Percentiles rank a stretch among this genome's conserved stretches.
phyloP scores from a whole-genome alignment of 2,329 filamentous ascomycete species.

The Didymosphaeria variabile region DNA sequence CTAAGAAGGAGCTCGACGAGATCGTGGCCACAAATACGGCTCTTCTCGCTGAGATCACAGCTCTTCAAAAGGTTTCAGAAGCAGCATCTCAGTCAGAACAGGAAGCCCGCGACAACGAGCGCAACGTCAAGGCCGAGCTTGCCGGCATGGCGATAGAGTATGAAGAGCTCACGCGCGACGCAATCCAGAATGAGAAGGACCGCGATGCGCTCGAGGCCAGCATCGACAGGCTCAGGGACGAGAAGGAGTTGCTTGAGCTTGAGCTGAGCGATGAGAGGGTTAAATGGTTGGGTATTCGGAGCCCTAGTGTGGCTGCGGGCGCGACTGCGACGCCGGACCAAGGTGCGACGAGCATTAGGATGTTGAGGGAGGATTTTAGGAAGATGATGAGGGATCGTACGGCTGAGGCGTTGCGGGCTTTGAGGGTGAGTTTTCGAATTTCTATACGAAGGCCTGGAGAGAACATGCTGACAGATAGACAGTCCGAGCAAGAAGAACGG shows the following conservation, averaged over 20 bases:
- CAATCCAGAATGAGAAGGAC: constrained; percentile 76
- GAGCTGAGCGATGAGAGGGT: constrained; percentile 74
- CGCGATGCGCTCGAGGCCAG: constrained; percentile 69
- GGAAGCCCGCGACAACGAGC: constrained; percentile 49
- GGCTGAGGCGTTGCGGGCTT: constrained; percentile 69
- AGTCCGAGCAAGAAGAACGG: constrained; percentile 78
- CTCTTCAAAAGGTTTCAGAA: constrained; percentile 51
- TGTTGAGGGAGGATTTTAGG: constrained; percentile 78
- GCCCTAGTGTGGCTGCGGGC: constrained; percentile 54
- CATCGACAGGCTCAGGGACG: constrained; percentile 71
- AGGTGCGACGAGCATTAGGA: constrained; percentile 72
- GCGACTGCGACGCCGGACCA: constrained; percentile 39
- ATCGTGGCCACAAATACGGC: constrained; percentile 57
- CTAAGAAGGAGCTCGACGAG: constrained; percentile 68
- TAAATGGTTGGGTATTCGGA: constrained; percentile 69
- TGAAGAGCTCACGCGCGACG: constrained; percentile 73
- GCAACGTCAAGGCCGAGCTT: constrained; percentile 69
- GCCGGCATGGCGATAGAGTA: constrained; percentile 74
- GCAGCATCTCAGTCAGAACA: constrained; percentile 47
- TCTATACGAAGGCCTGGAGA: too few species aligned
- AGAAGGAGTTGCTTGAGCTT: constrained; percentile 69
- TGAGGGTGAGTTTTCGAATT: constrained; percentile 64
- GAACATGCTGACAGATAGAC: constrained; percentile 7
- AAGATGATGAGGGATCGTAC: constrained; percentile 81
- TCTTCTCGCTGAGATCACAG: constrained; percentile 54